phyloP scores from a whole-genome alignment of 352 stramenopile species.

The Globisporangium nagaii region DNA sequence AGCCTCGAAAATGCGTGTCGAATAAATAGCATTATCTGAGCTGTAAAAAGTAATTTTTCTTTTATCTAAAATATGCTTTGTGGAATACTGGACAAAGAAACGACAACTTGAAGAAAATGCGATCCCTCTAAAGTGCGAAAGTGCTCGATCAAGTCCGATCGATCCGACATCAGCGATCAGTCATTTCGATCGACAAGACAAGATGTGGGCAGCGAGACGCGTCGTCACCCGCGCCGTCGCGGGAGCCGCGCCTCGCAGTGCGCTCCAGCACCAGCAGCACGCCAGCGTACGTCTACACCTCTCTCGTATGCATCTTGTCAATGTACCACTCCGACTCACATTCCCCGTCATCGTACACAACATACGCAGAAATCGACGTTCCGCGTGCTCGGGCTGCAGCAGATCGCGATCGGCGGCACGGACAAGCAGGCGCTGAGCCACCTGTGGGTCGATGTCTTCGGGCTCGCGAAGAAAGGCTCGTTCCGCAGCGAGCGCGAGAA shows the following conservation, averaged over 20 bases:
- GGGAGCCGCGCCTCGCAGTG: not conserved
- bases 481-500: constrained; percentile 92
- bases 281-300: constrained; percentile 10
- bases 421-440: constrained; percentile 86
- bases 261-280: constrained; percentile 14
- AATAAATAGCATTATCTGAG: too few relatives aligned
- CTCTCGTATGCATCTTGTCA: not conserved
- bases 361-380: constrained; percentile 66
- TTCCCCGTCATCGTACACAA: not conserved
- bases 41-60: too few relatives aligned
- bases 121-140: too few relatives aligned
- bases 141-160: too few relatives aligned
- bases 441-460: constrained; percentile 84
- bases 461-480: constrained; percentile 56
- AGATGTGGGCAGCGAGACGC: not conserved
- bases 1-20: too few relatives aligned
- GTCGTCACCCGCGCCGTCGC: not conserved
- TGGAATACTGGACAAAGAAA: too few relatives aligned
- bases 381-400: constrained; percentile 95
- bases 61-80: too few relatives aligned
- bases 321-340: not conserved
- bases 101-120: too few relatives aligned
- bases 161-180: too few relatives aligned
- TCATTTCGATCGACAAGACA: too few relatives aligned
- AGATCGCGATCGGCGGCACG: constrained; percentile 93